Evolutionary conservation across 192 early-diverging fungal genomes (phyloP), one percentile per base, ranked within the genome.

Genomic region (Mortierella claussenii): DNA sequence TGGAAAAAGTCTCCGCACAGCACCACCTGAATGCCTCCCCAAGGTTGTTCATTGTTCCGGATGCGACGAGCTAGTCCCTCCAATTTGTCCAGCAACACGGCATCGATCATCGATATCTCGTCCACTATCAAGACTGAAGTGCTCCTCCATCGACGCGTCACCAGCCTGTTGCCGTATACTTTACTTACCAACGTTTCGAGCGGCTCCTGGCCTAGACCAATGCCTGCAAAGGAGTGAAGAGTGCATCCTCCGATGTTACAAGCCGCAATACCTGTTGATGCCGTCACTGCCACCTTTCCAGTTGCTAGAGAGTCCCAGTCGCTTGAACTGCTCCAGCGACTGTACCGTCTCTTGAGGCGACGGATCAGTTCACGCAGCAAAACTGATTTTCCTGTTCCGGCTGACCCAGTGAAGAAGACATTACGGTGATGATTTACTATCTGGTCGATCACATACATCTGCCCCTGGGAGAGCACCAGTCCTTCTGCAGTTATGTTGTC

Each of bases 91-190:
- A 94, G 86, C 17, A 94, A 68, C 2, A 57, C 81, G 1, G 66
- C 90, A 48, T 92, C 90, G 4, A 94, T 70, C 93, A 94, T 93
- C 3, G 92, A 93, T 17, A 89, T 80, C 79, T 94, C 93, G 65
- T 94, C 93, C 44, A 94, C 88, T 32, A 94, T 81, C 42, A 94
- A 65, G 10, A 90, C 88, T 26, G 80, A 55, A 1, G 87, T 86
- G 15, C 49, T n/a, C 21, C n/a, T 59, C 93, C 93, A 94, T 49
- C 93, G 84, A n/a, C 68, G 55, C 5, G 40, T n/a, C 0, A 83
- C 82, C 8, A 20, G 56, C 27, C 53, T 65, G 23, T 44, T 58
- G 0, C 20, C 21, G 21, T 26, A 50, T 11, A 85, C 79, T 20
- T 61, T 81, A 0, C 30, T 48, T 3, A 55, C 15, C 13, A 87